These are phyloP conservation scores for Kitagawia praeruptora DNA, from an alignment of 129 eudicot species.

Conservation along the genomic window DNA sequence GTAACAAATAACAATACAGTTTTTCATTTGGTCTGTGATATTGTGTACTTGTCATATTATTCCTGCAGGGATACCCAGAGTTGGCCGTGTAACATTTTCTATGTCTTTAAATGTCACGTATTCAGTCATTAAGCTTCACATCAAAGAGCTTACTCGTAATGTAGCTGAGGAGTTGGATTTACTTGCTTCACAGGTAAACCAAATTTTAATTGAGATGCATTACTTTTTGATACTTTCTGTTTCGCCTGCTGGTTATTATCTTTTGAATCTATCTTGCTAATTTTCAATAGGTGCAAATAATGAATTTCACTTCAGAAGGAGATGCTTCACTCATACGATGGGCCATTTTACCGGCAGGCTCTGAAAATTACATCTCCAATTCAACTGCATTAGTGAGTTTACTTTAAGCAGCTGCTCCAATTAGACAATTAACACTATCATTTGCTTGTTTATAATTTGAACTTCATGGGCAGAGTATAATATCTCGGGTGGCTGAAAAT, in stretches of 20 bases:
- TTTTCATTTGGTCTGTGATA: background rate
- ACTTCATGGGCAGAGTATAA: conserved; percentile 38
- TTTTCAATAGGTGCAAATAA: conserved; percentile 50
- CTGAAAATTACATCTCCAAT: conserved; percentile 44
- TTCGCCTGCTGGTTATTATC: background rate
- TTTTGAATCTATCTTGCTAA: conserved; percentile 1
- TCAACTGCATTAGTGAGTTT: conserved; percentile 55
- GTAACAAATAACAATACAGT: background rate
- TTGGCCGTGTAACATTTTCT: conserved; percentile 55
- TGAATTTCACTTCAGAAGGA: conserved; percentile 46
- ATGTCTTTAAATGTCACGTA: conserved; percentile 43
- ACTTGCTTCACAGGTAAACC: conserved; percentile 57
- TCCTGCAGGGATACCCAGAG: conserved; percentile 46
- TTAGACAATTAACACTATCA: background rate
- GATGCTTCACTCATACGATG: conserved; percentile 49
- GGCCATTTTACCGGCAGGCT: conserved; percentile 59
- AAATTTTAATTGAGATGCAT: background rate
- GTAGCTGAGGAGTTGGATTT: conserved; percentile 57
- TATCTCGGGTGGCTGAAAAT: conserved; percentile 53
- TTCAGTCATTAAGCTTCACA: conserved; percentile 45
- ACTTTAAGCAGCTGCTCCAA: background rate
- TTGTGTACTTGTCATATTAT: background rate
- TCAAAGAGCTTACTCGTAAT: conserved; percentile 43
- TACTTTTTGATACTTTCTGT: background rate
- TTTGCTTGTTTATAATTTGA: background rate